phyloP scores from a whole-genome alignment of 495 filamentous ascomycete genomes.

The Niebla homalea region DNA sequence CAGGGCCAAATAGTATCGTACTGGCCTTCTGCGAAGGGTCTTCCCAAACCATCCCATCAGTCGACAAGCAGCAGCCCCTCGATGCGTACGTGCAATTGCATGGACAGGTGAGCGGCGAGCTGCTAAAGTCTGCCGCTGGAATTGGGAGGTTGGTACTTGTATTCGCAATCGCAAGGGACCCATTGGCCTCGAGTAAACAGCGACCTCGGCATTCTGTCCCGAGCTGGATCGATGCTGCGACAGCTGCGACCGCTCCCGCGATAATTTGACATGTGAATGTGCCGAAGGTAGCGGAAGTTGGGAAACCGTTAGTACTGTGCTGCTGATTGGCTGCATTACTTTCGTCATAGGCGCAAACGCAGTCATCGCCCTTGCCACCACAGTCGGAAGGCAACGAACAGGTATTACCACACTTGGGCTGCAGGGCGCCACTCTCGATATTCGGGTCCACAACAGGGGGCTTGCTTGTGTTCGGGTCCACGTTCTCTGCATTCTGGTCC shows the following conservation, averaged over 20 bases:
- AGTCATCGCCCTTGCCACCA: not conserved
- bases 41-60: not conserved
- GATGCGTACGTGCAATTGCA: slow-evolving; percentile 3
- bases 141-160: not conserved
- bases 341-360: not conserved
- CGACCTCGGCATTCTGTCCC: not conserved
- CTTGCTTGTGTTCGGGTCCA: not conserved
- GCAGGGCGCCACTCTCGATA: not conserved
- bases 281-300: not conserved
- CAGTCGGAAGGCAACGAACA: not conserved
- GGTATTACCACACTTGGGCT: not conserved
- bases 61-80: not conserved
- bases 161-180: not conserved
- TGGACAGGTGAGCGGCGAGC: not conserved
- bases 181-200: not conserved
- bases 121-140: not conserved
- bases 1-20: not conserved
- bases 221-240: not conserved
- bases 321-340: not conserved
- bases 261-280: not conserved
- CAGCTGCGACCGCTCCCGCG: not conserved
- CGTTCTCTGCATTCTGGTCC: not conserved
- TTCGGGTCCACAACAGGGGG: not conserved
- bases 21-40: not conserved
- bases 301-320: not conserved